Conservation (phyloP, 2,329 filamentous ascomycete genomes). For the Sarocladium brachiariae region DNA sequence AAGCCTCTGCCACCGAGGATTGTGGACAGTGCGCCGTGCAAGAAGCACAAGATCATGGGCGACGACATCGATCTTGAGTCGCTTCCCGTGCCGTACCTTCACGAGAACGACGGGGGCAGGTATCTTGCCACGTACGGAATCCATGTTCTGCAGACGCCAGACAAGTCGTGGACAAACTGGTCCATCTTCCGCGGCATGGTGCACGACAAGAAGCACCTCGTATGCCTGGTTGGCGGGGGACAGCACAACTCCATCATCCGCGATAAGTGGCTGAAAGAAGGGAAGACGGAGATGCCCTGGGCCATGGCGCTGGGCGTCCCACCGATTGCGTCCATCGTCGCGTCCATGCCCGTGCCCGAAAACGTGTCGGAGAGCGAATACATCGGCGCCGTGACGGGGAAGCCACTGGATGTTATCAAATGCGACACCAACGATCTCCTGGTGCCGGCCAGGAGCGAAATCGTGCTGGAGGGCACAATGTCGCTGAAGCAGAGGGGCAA, state of each 20-base stretch:
- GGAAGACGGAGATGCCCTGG: conserved; percentile 38
- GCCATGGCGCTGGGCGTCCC: conserved; percentile 41
- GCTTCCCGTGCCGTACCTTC: conserved; percentile 35
- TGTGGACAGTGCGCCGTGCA: conserved; percentile 32
- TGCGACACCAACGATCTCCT: conserved; percentile 43
- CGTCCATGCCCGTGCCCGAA: conserved; percentile 41
- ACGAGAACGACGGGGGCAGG: conserved; percentile 39
- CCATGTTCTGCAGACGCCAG: conserved; percentile 37
- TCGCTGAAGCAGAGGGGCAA: conserved; percentile 34
- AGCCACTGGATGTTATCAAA: conserved; percentile 39
- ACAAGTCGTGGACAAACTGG: conserved; percentile 41
- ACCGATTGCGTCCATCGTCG: conserved; percentile 40
- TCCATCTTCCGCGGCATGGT: conserved; percentile 40
- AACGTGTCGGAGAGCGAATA: conserved; percentile 42
- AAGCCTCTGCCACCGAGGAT: conserved; percentile 28
- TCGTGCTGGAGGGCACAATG: conserved; percentile 42
- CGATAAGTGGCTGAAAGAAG: conserved; percentile 38
- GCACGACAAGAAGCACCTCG: conserved; percentile 32
- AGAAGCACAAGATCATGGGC: conserved; percentile 31
- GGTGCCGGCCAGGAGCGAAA: conserved; percentile 43
- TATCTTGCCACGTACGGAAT: conserved; percentile 46
- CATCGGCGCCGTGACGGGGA: conserved; percentile 38
- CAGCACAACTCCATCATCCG: conserved; percentile 41
- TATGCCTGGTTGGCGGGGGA: conserved; percentile 32
- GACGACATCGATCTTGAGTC: conserved; percentile 34